Evolutionary conservation across 352 stramenopile species (phyloP), one percentile per base, ranked within the genome.

Genomic region (Phytophthora constricta): DNA sequence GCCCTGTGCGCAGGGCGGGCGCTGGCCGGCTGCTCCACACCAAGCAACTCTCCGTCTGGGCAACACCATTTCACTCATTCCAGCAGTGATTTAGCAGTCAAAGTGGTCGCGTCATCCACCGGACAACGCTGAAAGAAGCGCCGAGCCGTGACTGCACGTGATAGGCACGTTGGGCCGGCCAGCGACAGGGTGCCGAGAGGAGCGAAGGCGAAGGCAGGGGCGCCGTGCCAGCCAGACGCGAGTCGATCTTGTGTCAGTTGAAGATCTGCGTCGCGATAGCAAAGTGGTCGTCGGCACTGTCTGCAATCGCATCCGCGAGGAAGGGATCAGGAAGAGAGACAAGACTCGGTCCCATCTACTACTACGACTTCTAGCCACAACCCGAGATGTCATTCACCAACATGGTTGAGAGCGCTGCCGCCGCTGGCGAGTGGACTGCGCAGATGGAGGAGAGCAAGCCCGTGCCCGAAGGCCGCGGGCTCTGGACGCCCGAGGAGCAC

Each of bases 401-500:
- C 41, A 65, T 74, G 61, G 62, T 72, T 31, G 53, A 76, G 63
- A 77, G 56, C 31, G 62, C 62, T 7, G 48, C 66, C 19, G 58
- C 58, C 16, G 54, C 46, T 19, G 56, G 49, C 19, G 61, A 79
- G 47, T 74, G 63, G 58, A 64, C 57, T 51, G 69, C 78, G 62
- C 72, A 73, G 37, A 42, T 65, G 28, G 52, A 76, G 26, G 67
- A 72, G 42, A 46, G 53, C 49, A 87, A 78, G 68, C 68, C 71
- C 31, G 53, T 69, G 14, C 74, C 70, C 31, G 83, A 91, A 27
- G 72, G 84, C 58, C 84, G 84, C 34, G 84, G 84, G 2, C 75
- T 91, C 22, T 95, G 86, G 86, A 89, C 84, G 9, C 72, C 82
- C 5, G 83, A 91, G 50, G 86, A 94, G 51, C 86, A 93, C 68